Evolutionary conservation across 176 grass and related monocot genomes (phyloP).

Genomic region (Echinochloa phyllopogon): DNA sequence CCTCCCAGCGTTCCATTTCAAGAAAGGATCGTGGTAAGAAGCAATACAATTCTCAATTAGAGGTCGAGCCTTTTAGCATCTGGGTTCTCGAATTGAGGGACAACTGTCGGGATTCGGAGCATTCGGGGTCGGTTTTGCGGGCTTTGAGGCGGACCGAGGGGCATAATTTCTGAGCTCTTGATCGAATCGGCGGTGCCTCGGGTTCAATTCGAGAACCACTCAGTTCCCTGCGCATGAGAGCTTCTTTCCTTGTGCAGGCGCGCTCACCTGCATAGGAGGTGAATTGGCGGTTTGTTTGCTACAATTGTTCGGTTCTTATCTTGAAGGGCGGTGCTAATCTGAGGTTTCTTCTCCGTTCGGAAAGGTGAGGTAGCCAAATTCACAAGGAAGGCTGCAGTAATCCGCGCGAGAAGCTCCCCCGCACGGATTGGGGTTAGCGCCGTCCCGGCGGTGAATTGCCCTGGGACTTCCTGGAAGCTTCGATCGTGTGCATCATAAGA

Average conservation of each 20-base stretch:
- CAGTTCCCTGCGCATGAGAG: not conserved
- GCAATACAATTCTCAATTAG: not conserved
- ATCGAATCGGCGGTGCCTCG: slow-evolving; percentile 21
- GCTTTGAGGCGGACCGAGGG: not conserved
- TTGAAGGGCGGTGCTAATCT: slow-evolving; percentile 33
- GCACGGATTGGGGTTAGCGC: slow-evolving; percentile 8
- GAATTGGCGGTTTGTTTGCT: slow-evolving; percentile 28
- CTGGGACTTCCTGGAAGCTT: slow-evolving; percentile 4
- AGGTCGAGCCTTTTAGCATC: not conserved
- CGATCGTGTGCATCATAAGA: slow-evolving; percentile 5
- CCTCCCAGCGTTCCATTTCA: slow-evolving; percentile 17
- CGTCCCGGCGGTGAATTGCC: not conserved
- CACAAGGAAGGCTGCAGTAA: slow-evolving; percentile 14
- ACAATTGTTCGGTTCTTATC: slow-evolving; percentile 29
- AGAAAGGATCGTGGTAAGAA: not conserved
- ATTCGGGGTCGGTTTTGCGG: slow-evolving; percentile 27
- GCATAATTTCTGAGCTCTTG: not conserved
- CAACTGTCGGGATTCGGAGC: slow-evolving; percentile 13
- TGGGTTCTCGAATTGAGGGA: not conserved
- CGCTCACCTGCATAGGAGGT: not conserved
- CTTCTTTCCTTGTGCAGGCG: slow-evolving; percentile 16
- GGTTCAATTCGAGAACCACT: not conserved
- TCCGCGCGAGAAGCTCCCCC: not conserved
- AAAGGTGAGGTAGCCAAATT: slow-evolving; percentile 6
- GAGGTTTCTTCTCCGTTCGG: slow-evolving; percentile 23